Evolutionary conservation across 495 filamentous ascomycete species (phyloP).

Genomic region (Aspergillus sclerotioniger): DNA sequence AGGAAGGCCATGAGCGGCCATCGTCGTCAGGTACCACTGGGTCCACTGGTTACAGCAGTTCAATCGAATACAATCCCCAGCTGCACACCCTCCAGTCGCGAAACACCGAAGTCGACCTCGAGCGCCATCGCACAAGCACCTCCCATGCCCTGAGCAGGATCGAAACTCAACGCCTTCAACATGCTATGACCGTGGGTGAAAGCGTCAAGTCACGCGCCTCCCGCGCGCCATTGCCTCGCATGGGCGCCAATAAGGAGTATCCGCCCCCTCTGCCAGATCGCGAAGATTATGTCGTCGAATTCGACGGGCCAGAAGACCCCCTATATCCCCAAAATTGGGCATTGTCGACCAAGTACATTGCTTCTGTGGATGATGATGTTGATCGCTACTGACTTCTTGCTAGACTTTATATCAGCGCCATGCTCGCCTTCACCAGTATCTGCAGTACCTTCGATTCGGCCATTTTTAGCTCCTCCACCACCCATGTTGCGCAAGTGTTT

Average conservation of each 20-base stretch:
- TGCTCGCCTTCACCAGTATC: slow-evolving; percentile 40
- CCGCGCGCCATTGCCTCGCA: slow-evolving; percentile 44
- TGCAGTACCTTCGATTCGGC: slow-evolving; percentile 41
- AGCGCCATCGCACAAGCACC: slow-evolving; percentile 49
- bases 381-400: neutral
- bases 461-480: slow-evolving; percentile 23
- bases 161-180: slow-evolving; percentile 47
- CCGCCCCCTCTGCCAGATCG: slow-evolving; percentile 67
- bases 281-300: slow-evolving; percentile 81
- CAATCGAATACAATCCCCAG: slow-evolving; percentile 28
- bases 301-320: slow-evolving; percentile 72
- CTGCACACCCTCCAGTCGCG: slow-evolving; percentile 34
- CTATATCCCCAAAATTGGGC: slow-evolving; percentile 82
- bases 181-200: slow-evolving; percentile 37
- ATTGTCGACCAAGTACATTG: slow-evolving; percentile 61
- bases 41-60: slow-evolving; percentile 29
- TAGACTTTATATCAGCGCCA: slow-evolving; percentile 21
- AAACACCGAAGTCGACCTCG: slow-evolving; percentile 65
- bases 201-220: slow-evolving; percentile 35
- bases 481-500: neutral
- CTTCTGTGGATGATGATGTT: neutral
- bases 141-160: slow-evolving; percentile 70
- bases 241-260: slow-evolving; percentile 73
- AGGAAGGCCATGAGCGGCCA: neutral
- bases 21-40: slow-evolving; percentile 21